A percentile compares a stretch with the other conserved stretches of the same genome.
Evolutionary conservation across 2,329 filamentous ascomycete species (phyloP).

Genomic region (Trichoderma harzianum): DNA sequence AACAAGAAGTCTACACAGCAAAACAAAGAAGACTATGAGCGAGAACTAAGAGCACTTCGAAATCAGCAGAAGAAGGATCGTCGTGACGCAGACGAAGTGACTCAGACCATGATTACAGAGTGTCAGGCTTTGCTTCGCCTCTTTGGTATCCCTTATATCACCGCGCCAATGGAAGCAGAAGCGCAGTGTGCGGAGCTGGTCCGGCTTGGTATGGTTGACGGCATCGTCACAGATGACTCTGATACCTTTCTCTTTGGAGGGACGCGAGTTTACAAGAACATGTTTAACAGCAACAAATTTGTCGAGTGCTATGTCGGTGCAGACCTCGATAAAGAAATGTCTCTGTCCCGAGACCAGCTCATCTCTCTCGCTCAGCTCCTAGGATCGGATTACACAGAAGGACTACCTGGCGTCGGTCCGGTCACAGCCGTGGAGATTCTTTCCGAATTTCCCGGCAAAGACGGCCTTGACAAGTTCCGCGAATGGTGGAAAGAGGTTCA

Average conservation of each 20-base stretch:
- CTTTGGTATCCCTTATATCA: conserved; percentile 94
- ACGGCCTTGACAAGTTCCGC: conserved; percentile 69
- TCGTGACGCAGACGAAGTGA: conserved; percentile 93
- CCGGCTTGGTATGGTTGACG: conserved; percentile 80
- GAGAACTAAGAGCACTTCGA: conserved; percentile 80
- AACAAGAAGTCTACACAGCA: conserved; percentile 70
- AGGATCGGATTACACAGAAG: conserved; percentile 93
- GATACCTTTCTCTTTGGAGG: conserved; percentile 97
- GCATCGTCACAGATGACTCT: conserved; percentile 95
- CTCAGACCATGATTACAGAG: conserved; percentile 91
- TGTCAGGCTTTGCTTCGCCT: conserved; percentile 86
- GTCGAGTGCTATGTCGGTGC: conserved; percentile 88
- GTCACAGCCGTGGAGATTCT: conserved; percentile 94
- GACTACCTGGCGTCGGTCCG: conserved; percentile 83
- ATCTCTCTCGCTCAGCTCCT: conserved; percentile 88
- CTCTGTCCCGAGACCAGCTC: conserved; percentile 78
- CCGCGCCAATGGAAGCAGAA: conserved; percentile 97
- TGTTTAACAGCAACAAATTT: conserved; percentile 98
- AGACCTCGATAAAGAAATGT: conserved; percentile 87
- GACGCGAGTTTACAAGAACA: conserved; percentile 96
- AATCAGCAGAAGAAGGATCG: conserved; percentile 96
- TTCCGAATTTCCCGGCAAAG: conserved; percentile 70
- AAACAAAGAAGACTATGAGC: conserved; percentile 77
- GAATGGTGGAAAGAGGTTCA: conserved; percentile 88
- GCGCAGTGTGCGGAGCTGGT: conserved; percentile 95